Base-by-base conservation (phyloP, 225 moss, liverwort and hornwort genomes). In the Sphagnum contortum region DNA sequence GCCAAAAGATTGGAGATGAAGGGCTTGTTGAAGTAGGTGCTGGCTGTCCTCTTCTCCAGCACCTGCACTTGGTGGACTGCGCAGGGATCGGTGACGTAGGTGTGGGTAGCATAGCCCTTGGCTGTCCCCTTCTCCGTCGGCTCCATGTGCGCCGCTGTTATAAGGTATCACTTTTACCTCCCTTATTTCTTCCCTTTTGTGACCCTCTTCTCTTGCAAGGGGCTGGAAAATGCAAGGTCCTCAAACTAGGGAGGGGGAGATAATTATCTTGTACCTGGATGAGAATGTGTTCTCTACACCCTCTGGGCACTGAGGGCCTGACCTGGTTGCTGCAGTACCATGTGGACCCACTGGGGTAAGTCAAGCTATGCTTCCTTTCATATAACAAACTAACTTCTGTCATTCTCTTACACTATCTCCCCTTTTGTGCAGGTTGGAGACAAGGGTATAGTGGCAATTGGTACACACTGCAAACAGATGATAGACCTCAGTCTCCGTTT, bases 11-110 rank as follows among this genome's bases (percentile, higher is more conserved):
- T 65, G 89, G 84, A 6, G 84, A 89, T 48, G 87, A 89, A 73
- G 89, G 89, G 46, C 72, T 89, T 71, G 87, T 84, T 72, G 89
- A 84, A 74, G 80, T 89, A 2, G 89, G 89, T 44, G 84, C 76
- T 65, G 89, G 87, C 57, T 89, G 87, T 54, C 74, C 87, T 65
- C 81, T 79, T 69, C 67, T 87, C 56, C 77, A 80, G 57, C 77
- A 79, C 9, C 71, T 89, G 54, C 84, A 89, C 67, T 71, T 87
- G 74, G 87, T 84, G 10, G 87, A 89, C 73, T 89, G 84, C 68
- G 81, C 87, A 64, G 79, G 80, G 44, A 82, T 89, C 49, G 81
- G 87, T 12, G 84, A 89, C 64, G 68, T 81, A 5, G 83, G 81
- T 4, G 80, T 89, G 44, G 77, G 81, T 63, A 87, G 78, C 60